Evolutionary conservation across 2,329 filamentous ascomycete genomes (phyloP).

Genomic region (Aspergillus sp.): DNA sequence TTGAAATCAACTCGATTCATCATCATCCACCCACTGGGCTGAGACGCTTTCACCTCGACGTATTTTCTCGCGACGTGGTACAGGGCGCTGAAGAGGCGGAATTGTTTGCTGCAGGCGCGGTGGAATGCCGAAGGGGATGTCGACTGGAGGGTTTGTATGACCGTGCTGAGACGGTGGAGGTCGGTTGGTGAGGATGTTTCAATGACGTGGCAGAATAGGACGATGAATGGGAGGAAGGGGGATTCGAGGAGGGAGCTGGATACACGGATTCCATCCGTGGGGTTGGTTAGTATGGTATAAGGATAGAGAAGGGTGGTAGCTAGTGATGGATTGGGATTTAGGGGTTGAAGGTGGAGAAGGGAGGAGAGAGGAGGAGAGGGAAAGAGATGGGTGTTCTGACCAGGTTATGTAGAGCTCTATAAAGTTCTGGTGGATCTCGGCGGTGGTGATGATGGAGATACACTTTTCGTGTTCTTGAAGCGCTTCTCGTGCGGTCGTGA

Average conservation of each 20-base stretch:
- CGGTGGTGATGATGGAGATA: background rate
- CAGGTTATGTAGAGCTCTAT: background rate
- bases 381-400: background rate
- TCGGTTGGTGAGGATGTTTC: constrained; percentile 12
- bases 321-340: too few relatives aligned
- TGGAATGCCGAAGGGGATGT: background rate
- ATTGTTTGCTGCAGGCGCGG: constrained; percentile 5
- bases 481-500: background rate
- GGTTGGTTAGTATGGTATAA: too few relatives aligned
- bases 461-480: background rate
- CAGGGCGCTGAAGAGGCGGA: constrained; percentile 10
- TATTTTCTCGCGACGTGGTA: constrained; percentile 12
- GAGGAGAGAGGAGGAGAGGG: too few relatives aligned
- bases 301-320: too few relatives aligned
- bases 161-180: background rate
- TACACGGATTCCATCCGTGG: too few relatives aligned
- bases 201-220: constrained; percentile 17
- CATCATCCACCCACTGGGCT: background rate
- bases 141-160: constrained; percentile 11
- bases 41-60: constrained; percentile 8
- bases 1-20: background rate
- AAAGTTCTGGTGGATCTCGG: background rate
- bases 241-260: background rate
- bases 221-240: constrained; percentile 16
- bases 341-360: too few relatives aligned